Conservation (phyloP, 371 early-diverging fungal genomes). For the Capniomyces stellatus region DNA sequence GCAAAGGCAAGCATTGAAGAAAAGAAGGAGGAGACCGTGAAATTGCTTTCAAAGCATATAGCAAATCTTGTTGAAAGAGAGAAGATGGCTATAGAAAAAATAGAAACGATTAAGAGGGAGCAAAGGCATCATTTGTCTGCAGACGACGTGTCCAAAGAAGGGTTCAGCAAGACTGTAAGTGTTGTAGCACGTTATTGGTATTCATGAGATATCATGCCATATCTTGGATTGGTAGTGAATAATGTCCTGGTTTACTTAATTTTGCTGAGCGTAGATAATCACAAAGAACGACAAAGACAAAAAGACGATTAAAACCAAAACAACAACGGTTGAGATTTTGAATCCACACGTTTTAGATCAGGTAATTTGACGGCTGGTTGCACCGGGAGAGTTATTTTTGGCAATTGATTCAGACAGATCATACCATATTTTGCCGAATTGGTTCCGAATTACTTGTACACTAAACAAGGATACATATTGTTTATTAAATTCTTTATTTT, state of each 20-base stretch:
- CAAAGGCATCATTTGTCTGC: slow-evolving; percentile 50
- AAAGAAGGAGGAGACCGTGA: slow-evolving; percentile 5
- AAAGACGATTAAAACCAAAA: slow-evolving; percentile 18
- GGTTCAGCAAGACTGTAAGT: slow-evolving; percentile 37
- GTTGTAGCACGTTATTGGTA: slow-evolving; percentile 9
- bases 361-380: slow-evolving; percentile 5
- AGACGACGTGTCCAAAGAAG: slow-evolving; percentile 56
- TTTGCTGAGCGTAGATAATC: slow-evolving; percentile 1
- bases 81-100: slow-evolving; percentile 26
- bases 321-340: slow-evolving; percentile 44
- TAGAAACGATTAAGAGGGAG: slow-evolving; percentile 38
- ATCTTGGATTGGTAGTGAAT: no score
- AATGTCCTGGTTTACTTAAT: no score
- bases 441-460: no score
- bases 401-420: background rate
- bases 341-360: slow-evolving; percentile 40
- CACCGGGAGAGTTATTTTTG: background rate
- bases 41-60: slow-evolving; percentile 11
- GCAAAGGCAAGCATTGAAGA: slow-evolving; percentile 6
- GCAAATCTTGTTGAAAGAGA: slow-evolving; percentile 9
- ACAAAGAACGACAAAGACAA: background rate
- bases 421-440: background rate
- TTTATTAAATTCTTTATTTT: no score
- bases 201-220: slow-evolving; percentile 3
- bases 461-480: no score